phyloP scores from a whole-genome alignment of 192 early-diverging fungal genomes.

The Mortierella antarctica region DNA sequence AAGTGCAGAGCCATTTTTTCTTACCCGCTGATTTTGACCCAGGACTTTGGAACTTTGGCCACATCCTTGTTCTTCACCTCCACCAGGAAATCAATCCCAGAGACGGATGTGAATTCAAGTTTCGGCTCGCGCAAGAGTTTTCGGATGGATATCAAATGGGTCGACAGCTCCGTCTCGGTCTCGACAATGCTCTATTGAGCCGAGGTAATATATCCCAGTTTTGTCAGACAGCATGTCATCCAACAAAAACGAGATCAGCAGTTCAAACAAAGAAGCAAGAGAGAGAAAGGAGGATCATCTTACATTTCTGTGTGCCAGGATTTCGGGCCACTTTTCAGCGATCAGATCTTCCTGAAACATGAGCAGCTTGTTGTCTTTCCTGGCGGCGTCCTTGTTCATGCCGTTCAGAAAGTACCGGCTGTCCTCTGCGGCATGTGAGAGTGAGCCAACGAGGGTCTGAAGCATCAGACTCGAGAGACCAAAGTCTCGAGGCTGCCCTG shows the following conservation, averaged over 20 bases:
- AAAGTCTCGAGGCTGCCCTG: background rate
- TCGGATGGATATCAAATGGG: constrained; percentile 62
- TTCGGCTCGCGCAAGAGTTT: constrained; percentile 55
- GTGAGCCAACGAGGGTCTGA: constrained; percentile 50
- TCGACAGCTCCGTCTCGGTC: constrained; percentile 68
- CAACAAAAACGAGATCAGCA: background rate
- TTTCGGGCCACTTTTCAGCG: constrained; percentile 60
- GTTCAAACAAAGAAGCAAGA: background rate
- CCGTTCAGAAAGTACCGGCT: constrained; percentile 44
- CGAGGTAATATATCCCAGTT: background rate
- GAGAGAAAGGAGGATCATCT: constrained; percentile 7
- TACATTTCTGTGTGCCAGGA: constrained; percentile 57
- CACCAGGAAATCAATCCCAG: constrained; percentile 81
- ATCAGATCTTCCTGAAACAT: constrained; percentile 62
- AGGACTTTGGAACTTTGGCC: constrained; percentile 72
- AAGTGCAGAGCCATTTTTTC: too few species aligned
- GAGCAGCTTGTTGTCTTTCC: constrained; percentile 59
- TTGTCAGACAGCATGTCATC: background rate
- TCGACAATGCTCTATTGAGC: constrained; percentile 55
- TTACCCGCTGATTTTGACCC: constrained; percentile 72
- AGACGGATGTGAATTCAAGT: constrained; percentile 71
- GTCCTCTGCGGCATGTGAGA: constrained; percentile 52
- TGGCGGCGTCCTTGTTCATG: constrained; percentile 62
- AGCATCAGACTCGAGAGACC: constrained; percentile 45
- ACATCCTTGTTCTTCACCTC: constrained; percentile 71